A percentile compares a stretch with the other conserved stretches of the same genome.
phyloP scores from a whole-genome alignment of 352 stramenopile genomes.

The Phytophthora kernoviae region DNA sequence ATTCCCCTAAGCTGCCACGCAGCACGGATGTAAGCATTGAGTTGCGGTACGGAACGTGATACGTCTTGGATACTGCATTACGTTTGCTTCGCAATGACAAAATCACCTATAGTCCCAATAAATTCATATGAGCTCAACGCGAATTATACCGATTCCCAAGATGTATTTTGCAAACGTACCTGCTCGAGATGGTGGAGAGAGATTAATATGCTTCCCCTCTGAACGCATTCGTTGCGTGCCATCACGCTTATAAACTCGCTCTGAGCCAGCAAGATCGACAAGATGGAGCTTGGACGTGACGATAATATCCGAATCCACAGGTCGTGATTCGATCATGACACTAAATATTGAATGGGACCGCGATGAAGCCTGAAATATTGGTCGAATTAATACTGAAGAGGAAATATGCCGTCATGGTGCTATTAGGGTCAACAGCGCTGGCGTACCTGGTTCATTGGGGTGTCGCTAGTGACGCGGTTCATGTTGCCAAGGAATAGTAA shows the following conservation, averaged over 20 bases:
- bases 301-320: conserved; percentile 76
- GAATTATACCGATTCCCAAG: background rate
- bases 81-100: conserved; percentile 89
- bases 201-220: conserved; percentile 97
- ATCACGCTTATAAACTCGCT: conserved; percentile 95
- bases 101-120: conserved; percentile 81
- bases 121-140: background rate
- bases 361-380: conserved; percentile 69
- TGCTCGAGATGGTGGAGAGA: conserved; percentile 93
- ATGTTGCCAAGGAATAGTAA: conserved; percentile 96
- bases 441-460: conserved; percentile 94
- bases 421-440: background rate
- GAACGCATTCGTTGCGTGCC: conserved; percentile 89
- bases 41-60: conserved; percentile 96
- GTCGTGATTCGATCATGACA: conserved; percentile 89
- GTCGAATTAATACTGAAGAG: too few relatives aligned
- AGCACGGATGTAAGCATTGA: conserved; percentile 97
- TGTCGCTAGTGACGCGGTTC: conserved; percentile 96
- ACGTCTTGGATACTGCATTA: conserved; percentile 48
- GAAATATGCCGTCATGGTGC: background rate
- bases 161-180: conserved; percentile 16
- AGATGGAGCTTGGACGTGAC: conserved; percentile 93
- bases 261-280: conserved; percentile 95
- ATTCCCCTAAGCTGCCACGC: conserved; percentile 94
- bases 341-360: conserved; percentile 97